Conservation (phyloP, 176 grass and related monocot genomes). For the Hsuehochloa calcarea region DNA sequence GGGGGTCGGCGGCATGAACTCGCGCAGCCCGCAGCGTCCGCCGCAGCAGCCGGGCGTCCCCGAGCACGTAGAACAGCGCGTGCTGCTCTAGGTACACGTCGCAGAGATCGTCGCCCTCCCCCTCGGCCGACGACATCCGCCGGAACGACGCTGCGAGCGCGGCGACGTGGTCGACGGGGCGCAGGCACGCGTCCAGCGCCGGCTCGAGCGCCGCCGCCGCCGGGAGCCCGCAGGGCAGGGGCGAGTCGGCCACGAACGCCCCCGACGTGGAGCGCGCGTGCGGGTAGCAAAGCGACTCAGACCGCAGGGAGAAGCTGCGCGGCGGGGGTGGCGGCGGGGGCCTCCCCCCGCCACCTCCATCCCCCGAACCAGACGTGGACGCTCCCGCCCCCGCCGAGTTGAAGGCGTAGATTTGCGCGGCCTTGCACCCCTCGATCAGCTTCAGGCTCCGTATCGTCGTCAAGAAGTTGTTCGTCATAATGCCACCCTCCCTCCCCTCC, state of each 20-base stretch:
- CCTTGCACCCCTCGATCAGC: conserved; percentile 87
- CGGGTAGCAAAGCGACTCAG: conserved; percentile 49
- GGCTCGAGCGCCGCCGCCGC: conserved; percentile 63
- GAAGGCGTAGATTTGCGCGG: conserved; percentile 64
- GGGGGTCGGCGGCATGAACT: conserved; percentile 65
- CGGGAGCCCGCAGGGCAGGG: conserved; percentile 80
- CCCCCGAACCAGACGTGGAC: conserved; percentile 42
- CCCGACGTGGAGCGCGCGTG: conserved; percentile 52
- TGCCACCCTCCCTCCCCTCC: neutral
- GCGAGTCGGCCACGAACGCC: conserved; percentile 41
- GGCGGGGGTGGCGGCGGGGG: conserved; percentile 37
- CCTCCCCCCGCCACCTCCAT: conserved; percentile 26
- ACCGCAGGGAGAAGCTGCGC: conserved; percentile 51
- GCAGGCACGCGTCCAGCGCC: conserved; percentile 60
- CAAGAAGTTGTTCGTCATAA: conserved; percentile 92
- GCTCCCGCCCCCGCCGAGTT: conserved; percentile 22
- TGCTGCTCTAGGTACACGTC: conserved; percentile 86
- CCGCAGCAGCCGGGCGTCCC: conserved; percentile 68
- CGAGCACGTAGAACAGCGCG: conserved; percentile 57
- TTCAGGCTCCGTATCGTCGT: conserved; percentile 91
- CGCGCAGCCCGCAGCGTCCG: conserved; percentile 64
- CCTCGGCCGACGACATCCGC: conserved; percentile 34
- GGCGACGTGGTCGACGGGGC: conserved; percentile 67
- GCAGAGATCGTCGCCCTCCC: conserved; percentile 47
- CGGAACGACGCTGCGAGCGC: conserved; percentile 63